phyloP scores from a whole-genome alignment of 805 yeast species.

The Kazachstania bromeliacearum region DNA sequence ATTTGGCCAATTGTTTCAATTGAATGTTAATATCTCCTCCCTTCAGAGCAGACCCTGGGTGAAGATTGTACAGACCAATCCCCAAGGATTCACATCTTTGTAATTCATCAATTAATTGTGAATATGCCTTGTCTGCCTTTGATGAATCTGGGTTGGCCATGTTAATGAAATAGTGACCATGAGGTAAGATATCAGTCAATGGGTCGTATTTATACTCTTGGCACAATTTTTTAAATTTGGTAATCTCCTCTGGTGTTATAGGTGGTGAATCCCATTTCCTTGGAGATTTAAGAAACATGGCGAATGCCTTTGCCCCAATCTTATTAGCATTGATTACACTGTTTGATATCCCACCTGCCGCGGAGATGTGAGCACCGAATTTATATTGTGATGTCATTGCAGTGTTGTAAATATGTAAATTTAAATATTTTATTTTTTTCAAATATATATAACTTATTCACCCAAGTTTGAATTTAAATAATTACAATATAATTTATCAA shows the following conservation, averaged over 20 bases:
- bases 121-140: slow-evolving; percentile 67
- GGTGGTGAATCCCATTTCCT: slow-evolving; percentile 85
- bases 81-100: slow-evolving; percentile 76
- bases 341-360: slow-evolving; percentile 70
- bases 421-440: not conserved
- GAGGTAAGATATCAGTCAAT: slow-evolving; percentile 75
- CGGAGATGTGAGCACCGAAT: slow-evolving; percentile 86
- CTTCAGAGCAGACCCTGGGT: slow-evolving; percentile 81
- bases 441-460: slow-evolving; percentile 3
- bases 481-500: slow-evolving; percentile 65
- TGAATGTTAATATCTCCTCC: slow-evolving; percentile 56
- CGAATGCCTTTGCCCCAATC: slow-evolving; percentile 66
- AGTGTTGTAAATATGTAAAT: not conserved
- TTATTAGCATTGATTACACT: slow-evolving; percentile 50
- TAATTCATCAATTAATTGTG: slow-evolving; percentile 76
- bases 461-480: slow-evolving; percentile 59
- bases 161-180: slow-evolving; percentile 90
- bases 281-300: slow-evolving; percentile 83
- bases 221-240: slow-evolving; percentile 56
- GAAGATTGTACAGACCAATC: slow-evolving; percentile 83
- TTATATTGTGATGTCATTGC: slow-evolving; percentile 38
- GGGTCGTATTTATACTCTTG: slow-evolving; percentile 58
- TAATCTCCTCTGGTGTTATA: slow-evolving; percentile 55
- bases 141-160: slow-evolving; percentile 82
- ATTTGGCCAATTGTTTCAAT: slow-evolving; percentile 58